Evolutionary conservation across 1,284 basidiomycete genomes (phyloP), one percentile per base, ranked within the genome.

Genomic region (Moesziomyces sp.): DNA sequence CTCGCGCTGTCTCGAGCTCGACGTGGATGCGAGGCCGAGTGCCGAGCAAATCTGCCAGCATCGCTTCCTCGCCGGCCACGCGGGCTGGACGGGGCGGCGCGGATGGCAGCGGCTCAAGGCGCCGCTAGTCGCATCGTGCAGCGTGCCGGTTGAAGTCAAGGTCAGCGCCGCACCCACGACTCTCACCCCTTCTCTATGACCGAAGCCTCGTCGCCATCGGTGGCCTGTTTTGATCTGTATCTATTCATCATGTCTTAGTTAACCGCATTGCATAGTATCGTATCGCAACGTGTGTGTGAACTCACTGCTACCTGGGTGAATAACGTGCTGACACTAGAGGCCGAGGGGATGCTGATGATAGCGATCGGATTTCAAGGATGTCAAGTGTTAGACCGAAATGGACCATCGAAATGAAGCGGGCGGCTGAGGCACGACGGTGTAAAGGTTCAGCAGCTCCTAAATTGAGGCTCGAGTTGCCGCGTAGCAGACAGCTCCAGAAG

Each of bases 21-120:
- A 92, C 9, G 70, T 73, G 1, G 67, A 62, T 10, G 45, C 49
- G 19, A 53, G 82, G 42, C 94, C 93, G n/a, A 90, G 90, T 3
- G 93, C 94, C 79, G 91, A 92, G 80, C 88, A 88, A 80, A 89
- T 96, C 58, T 86, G 92, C 52, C 88, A 90, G 77, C 90, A 89
- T 81, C 88, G 89, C 40, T 95, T 95, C 86, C 86, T 96, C 53
- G 87, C 87, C 50, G 93, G 92, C 24, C 84, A 85, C 38, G 90
- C 49, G 2, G 85, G 85, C 23, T 85, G 85, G 85, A 63, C 63
- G 13, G 85, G 85, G 0, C 53, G 35, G 2, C 58, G 70, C 21
- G 84, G 84, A 5, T 85, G 84, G 84, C 63, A 64, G 40, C 52
- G 57, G 19, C 70, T 73, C 38, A 59, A 56, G 43, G 46, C 56